Percentiles rank a stretch among this genome's conserved stretches.
Conservation (phyloP, 2,329 filamentous ascomycete genomes). For the Monilinia fructigena region DNA sequence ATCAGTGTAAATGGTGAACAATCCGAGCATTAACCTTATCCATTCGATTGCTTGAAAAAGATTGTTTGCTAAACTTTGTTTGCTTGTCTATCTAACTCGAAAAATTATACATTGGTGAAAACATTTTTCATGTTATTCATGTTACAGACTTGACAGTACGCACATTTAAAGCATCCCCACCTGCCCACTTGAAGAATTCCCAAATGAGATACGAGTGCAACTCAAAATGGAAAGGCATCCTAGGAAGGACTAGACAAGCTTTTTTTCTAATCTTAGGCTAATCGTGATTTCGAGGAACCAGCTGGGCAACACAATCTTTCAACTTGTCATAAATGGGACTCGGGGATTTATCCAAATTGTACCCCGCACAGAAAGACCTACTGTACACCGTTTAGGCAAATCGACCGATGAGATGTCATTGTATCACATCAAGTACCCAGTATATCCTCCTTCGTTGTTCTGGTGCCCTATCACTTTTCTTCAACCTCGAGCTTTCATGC, state of each 20-base stretch:
- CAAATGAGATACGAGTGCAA: not conserved
- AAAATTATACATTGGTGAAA: conserved; percentile 12
- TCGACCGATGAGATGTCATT: conserved; percentile 3
- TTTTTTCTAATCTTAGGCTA: conserved; percentile 8
- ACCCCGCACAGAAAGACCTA: conserved; percentile 11
- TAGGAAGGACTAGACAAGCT: conserved; percentile 12
- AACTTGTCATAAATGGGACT: conserved; percentile 3
- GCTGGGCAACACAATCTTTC: conserved; percentile 9
- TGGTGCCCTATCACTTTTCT: conserved; percentile 1
- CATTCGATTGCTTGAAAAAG: not conserved
- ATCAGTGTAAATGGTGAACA: not conserved
- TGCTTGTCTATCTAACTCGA: not conserved
- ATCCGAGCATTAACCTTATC: conserved; percentile 5
- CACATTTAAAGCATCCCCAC: not conserved
- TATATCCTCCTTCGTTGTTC: not conserved
- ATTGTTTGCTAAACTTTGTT: conserved; percentile 2
- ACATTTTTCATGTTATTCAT: conserved; percentile 18
- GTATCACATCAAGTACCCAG: not conserved
- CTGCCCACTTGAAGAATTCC: conserved; percentile 2
- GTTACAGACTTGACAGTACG: conserved; percentile 11
- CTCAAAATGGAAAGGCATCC: not conserved
- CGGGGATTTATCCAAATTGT: conserved; percentile 10
- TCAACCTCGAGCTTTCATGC: not conserved
- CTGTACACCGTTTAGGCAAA: not conserved
- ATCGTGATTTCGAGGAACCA: conserved; percentile 2